Evolutionary conservation across 2,329 filamentous ascomycete genomes (phyloP).

Genomic region (Colletotrichum sp.): DNA sequence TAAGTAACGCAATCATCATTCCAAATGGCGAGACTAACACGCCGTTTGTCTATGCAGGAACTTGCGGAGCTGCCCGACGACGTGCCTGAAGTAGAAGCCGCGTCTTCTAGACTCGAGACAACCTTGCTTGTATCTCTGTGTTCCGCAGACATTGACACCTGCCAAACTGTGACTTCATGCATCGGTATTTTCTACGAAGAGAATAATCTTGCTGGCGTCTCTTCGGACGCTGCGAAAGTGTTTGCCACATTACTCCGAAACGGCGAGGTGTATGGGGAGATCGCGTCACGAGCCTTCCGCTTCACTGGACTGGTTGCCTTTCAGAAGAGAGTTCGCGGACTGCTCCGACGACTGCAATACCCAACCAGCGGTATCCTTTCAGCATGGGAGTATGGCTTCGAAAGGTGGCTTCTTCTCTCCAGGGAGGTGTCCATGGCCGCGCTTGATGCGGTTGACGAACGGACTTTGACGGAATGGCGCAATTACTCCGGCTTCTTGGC

Average conservation of each 20-base stretch:
- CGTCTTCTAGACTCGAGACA: conserved; percentile 64
- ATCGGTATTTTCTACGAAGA: conserved; percentile 69
- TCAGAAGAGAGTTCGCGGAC: conserved; percentile 66
- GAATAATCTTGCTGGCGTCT: conserved; percentile 57
- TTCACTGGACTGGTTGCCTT: conserved; percentile 74
- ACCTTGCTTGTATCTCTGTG: conserved; percentile 68
- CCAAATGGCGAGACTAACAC: neutral
- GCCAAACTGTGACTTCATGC: conserved; percentile 67
- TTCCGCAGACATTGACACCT: conserved; percentile 69
- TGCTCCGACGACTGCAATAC: conserved; percentile 64
- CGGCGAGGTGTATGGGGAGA: conserved; percentile 63
- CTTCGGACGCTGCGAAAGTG: conserved; percentile 54
- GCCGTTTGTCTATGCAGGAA: conserved; percentile 43
- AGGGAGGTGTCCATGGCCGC: conserved; percentile 64
- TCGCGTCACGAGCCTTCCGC: conserved; percentile 67
- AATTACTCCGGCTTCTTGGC: conserved; percentile 74
- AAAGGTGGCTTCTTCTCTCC: conserved; percentile 68
- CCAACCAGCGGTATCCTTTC: conserved; percentile 71
- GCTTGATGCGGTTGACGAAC: conserved; percentile 59
- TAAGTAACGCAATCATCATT: conserved; percentile 31
- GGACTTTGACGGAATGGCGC: conserved; percentile 66
- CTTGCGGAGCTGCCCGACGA: conserved; percentile 59
- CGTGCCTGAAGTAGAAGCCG: conserved; percentile 56
- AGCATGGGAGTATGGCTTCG: conserved; percentile 71
- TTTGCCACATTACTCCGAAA: conserved; percentile 63